phyloP scores from a whole-genome alignment of 2,329 filamentous ascomycete species.

The Paecilomyces formosus region DNA sequence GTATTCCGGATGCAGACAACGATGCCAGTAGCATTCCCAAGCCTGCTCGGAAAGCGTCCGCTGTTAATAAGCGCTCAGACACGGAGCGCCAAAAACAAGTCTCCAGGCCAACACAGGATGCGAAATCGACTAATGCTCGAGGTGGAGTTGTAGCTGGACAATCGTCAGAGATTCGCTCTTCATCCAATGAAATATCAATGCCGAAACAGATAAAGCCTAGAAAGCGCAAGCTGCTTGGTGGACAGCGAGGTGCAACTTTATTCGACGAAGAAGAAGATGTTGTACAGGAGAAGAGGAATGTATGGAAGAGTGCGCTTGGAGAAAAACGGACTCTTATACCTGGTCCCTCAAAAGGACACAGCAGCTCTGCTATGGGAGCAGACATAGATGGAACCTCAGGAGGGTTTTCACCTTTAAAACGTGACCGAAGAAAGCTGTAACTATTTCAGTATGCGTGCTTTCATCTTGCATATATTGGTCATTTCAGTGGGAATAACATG shows the following conservation, averaged over 20 bases:
- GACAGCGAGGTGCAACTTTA: conserved; percentile 54
- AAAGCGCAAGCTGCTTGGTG: conserved; percentile 65
- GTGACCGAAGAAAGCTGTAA: conserved; percentile 48
- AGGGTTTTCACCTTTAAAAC: conserved; percentile 66
- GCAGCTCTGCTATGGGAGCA: conserved; percentile 7
- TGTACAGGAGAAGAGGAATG: conserved; percentile 15
- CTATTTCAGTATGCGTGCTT: not conserved
- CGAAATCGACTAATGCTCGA: not conserved
- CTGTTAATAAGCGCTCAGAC: not conserved
- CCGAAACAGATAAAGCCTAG: conserved; percentile 47
- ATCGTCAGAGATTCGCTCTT: conserved; percentile 22
- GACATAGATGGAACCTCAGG: conserved; percentile 35
- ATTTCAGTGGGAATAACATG: not conserved
- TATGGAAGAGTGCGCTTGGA: conserved; percentile 17
- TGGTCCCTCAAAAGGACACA: conserved; percentile 9
- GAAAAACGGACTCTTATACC: conserved; percentile 12
- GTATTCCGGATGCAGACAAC: not conserved
- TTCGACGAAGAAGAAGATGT: conserved; percentile 65
- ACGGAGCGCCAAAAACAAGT: not conserved
- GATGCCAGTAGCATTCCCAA: not conserved
- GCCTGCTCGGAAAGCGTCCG: not conserved
- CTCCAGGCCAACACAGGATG: not conserved
- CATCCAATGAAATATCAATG: conserved; percentile 12
- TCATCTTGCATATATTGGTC: not conserved
- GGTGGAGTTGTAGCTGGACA: conserved; percentile 7